Evolutionary conservation across 129 eudicot species (phyloP), one percentile per base, ranked within the genome.

Genomic region (Pseudognaphalium luteoalbum): DNA sequence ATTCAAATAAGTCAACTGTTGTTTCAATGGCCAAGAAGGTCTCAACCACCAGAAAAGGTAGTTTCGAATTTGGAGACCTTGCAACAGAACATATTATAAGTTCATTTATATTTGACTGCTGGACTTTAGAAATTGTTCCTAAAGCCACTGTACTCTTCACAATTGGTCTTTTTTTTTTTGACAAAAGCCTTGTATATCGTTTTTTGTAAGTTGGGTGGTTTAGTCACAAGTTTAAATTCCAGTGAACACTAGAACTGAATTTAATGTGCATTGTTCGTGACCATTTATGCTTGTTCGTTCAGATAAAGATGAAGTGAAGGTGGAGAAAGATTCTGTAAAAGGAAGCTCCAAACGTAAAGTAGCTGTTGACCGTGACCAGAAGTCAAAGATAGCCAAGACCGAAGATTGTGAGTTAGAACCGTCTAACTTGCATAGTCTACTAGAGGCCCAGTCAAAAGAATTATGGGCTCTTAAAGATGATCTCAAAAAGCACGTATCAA

Each of bases 401-500:
- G 96, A 86, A 72, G 89, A 44, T 64, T 76, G 63, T 66, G 77
- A 54, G 16, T 32, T 78, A 20, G 82, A 71, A 68, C 78, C 83
- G 35, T 66, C 93, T 66, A 72, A 65, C 19, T 69, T 86, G 75
- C 88, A 83, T 33, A 87, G 66, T 51, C 85, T 80, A 70, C 78
- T 93, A 82, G 97, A 94, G 82, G 90, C 89, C 71, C 98, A 94
- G 80, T 81, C 83, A 42, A 94, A 77, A 82, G 88, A 85, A 50
- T 30, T 94, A 68, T 94, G 98, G 98, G 86, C 87, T 75, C 82
- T 94, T 47, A 94, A 94, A 83, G 98, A 94, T 74, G 88, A 91
- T 83, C 89, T 94, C 22, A 88, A 86, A 71, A 94, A 89, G 69
- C 66, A 86, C 21, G 96, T 94, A 25, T 54, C 89, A 12, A 86